Percentiles rank a stretch among this genome's conserved stretches.
phyloP scores from a whole-genome alignment of 1,139 yeast species.

The Ogataea hybrid region DNA sequence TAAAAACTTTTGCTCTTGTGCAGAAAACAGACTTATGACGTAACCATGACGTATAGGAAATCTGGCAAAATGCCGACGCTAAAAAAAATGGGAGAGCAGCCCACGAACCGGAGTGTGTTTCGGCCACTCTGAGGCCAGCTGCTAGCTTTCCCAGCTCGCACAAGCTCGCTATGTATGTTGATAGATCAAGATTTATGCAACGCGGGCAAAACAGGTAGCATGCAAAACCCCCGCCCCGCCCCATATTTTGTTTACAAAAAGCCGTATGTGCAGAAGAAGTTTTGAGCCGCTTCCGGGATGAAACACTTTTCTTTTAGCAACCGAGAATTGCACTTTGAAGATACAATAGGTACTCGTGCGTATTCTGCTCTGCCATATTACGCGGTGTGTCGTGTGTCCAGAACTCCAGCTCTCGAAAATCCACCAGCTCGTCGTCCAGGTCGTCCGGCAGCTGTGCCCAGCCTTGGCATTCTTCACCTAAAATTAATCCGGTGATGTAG shows the following conservation, averaged over 20 bases:
- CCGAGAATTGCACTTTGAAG: not conserved
- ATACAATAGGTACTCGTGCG: conserved; percentile 7
- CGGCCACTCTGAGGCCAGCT: no score
- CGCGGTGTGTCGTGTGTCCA: conserved; percentile 20
- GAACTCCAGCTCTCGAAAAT: conserved; percentile 18
- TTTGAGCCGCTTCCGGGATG: conserved; percentile 4
- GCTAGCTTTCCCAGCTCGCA: not conserved
- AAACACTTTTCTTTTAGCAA: not conserved
- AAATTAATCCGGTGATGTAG: conserved; percentile 41
- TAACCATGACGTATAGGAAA: conserved; percentile 5
- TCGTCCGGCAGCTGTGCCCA: conserved; percentile 20
- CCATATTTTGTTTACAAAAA: not conserved
- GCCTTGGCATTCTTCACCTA: conserved; percentile 2
- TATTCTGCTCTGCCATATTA: conserved; percentile 22
- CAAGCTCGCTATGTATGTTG: not conserved
- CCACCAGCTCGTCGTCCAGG: conserved; percentile 17
- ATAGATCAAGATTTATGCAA: not conserved
- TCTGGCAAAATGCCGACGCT: not conserved
- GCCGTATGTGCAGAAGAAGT: not conserved
- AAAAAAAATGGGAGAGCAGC: not conserved
- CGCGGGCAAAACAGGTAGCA: not conserved
- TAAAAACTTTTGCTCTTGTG: conserved; percentile 2
- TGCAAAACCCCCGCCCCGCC: not conserved
- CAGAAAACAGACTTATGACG: conserved; percentile 4
- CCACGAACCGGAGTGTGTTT: not conserved